A percentile compares a stretch with the other conserved stretches of the same genome.
phyloP scores from a whole-genome alignment of 169 alveolate species.

The Cryptosporidium xiaoi region DNA sequence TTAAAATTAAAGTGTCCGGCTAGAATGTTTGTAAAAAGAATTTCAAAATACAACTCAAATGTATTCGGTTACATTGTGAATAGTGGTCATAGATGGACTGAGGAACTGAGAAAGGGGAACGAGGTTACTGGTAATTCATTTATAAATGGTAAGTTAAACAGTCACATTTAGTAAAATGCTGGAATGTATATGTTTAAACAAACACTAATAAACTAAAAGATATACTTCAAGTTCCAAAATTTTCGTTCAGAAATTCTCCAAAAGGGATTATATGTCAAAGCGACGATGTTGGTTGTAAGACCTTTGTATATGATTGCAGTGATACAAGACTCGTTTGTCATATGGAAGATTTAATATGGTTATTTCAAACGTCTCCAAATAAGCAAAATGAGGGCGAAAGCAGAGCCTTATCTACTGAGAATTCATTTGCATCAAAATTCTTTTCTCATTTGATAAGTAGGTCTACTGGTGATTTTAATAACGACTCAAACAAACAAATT shows the following conservation, averaged over 20 bases:
- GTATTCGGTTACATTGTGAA: constrained; percentile 47
- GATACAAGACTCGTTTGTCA: constrained; percentile 64
- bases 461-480: background rate
- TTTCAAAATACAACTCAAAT: constrained; percentile 49
- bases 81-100: constrained; percentile 65
- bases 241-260: constrained; percentile 44
- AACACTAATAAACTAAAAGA: background rate
- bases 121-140: constrained; percentile 44
- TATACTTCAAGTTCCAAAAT: constrained; percentile 47
- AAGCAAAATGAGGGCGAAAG: constrained; percentile 12
- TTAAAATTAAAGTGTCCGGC: constrained; percentile 52
- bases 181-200: background rate
- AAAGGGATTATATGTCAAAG: constrained; percentile 61
- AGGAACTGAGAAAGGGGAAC: constrained; percentile 28
- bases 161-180: background rate
- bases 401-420: constrained; percentile 6
- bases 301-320: constrained; percentile 64
- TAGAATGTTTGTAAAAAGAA: constrained; percentile 32
- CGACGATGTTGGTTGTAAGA: constrained; percentile 70
- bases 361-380: constrained; percentile 60
- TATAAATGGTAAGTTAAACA: constrained; percentile 44
- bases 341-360: constrained; percentile 65
- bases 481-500: constrained; percentile 4
- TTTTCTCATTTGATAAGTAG: constrained; percentile 26
- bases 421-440: constrained; percentile 28